A percentile compares a stretch with the other conserved stretches of the same genome.
Conservation (phyloP, 805 yeast species). For the Cyberlindnera xishuangbannaensis region DNA sequence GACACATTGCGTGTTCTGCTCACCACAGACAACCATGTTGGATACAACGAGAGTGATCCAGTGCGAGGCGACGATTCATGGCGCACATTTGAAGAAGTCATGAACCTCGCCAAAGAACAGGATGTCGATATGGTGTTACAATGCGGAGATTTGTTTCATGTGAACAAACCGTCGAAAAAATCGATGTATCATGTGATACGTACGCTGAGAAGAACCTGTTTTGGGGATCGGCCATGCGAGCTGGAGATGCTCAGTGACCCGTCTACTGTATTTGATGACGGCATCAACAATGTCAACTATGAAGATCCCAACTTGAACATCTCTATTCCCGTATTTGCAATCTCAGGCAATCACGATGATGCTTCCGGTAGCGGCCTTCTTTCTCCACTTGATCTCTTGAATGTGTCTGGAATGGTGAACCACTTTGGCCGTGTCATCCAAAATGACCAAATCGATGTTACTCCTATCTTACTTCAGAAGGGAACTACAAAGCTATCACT, state of each 20-base stretch:
- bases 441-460: constrained; percentile 64
- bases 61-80: constrained; percentile 87
- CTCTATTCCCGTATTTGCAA: constrained; percentile 85
- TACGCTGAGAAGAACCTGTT: constrained; percentile 61
- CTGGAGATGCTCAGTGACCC: constrained; percentile 82
- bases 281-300: constrained; percentile 70
- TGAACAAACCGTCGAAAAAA: constrained; percentile 83
- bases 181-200: constrained; percentile 79
- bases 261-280: constrained; percentile 51
- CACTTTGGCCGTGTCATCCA: constrained; percentile 82
- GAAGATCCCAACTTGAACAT: constrained; percentile 89
- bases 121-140: constrained; percentile 89
- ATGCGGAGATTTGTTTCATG: constrained; percentile 90
- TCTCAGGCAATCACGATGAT: constrained; percentile 95
- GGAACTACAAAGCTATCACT: constrained; percentile 79
- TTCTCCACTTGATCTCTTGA: constrained; percentile 80
- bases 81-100: constrained; percentile 79
- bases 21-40: constrained; percentile 96
- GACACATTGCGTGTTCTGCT: constrained; percentile 73
- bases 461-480: constrained; percentile 77
- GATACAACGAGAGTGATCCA: constrained; percentile 85
- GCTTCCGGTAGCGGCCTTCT: constrained; percentile 82
- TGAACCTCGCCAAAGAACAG: constrained; percentile 57
- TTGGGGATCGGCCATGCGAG: constrained; percentile 86
- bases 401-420: constrained; percentile 77